A percentile compares a stretch with the other conserved stretches of the same genome.
Conservation (phyloP, 2,329 filamentous ascomycete genomes). For the Penicillium sp. region DNA sequence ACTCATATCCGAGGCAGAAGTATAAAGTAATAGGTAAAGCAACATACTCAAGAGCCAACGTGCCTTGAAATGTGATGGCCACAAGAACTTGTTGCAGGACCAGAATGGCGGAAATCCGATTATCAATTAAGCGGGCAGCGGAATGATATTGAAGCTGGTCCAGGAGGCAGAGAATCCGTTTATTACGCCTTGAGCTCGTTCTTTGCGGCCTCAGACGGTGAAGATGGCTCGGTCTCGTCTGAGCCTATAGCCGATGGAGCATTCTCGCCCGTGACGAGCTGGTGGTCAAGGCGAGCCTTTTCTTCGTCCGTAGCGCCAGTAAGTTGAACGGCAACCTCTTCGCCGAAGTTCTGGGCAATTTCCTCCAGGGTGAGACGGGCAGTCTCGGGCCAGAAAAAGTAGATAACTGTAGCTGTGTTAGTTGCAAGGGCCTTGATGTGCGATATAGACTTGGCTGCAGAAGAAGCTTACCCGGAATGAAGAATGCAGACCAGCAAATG, state of each 20-base stretch:
- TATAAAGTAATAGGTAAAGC: too few species aligned
- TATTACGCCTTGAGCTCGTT: neutral
- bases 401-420: slow-evolving; percentile 34
- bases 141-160: too few species aligned
- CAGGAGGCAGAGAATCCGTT: neutral
- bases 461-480: slow-evolving; percentile 36
- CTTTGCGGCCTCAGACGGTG: neutral
- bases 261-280: slow-evolving; percentile 3
- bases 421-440: neutral
- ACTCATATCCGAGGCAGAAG: too few species aligned
- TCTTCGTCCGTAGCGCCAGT: slow-evolving; percentile 45
- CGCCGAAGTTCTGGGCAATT: slow-evolving; percentile 48
- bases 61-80: too few species aligned
- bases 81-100: too few species aligned
- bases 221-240: neutral
- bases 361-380: slow-evolving; percentile 46
- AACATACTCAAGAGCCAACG: too few species aligned
- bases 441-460: neutral
- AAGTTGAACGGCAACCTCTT: slow-evolving; percentile 49
- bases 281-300: slow-evolving; percentile 24
- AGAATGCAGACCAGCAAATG: slow-evolving; percentile 44
- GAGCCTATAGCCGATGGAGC: neutral
- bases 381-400: slow-evolving; percentile 47
- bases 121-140: neutral
- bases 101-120: too few species aligned